These are phyloP conservation scores for Aureobasidium sp. DNA, from an alignment of 2,329 filamentous ascomycete genomes.

Conservation along the genomic window DNA sequence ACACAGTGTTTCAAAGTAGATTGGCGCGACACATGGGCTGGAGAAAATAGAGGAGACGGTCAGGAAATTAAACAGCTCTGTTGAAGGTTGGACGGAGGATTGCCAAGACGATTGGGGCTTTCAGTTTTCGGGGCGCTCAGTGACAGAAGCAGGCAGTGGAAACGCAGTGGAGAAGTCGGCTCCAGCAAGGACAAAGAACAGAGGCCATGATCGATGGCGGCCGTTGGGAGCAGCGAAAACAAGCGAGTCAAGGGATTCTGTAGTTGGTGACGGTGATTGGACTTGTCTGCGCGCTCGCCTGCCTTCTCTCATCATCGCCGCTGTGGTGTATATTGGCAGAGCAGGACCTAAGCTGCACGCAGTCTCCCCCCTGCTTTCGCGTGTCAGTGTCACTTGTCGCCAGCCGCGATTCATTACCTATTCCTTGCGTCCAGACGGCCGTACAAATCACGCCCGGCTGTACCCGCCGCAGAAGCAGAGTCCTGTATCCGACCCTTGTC, in stretches of 20 bases:
- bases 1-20: constrained; percentile 7
- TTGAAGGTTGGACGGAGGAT: constrained; percentile 5
- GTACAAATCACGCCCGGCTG: constrained; percentile 11
- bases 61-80: constrained; percentile 7
- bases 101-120: constrained; percentile 11
- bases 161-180: neutral
- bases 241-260: constrained; percentile 2
- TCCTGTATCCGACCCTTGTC: neutral
- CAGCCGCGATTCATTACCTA: constrained; percentile 5
- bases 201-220: neutral
- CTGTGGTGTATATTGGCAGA: constrained; percentile 6
- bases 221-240: constrained; percentile 7
- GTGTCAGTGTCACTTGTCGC: constrained; percentile 12
- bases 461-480: neutral
- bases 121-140: neutral
- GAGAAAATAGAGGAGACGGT: neutral
- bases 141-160: neutral
- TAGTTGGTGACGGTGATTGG: neutral
- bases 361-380: constrained; percentile 8
- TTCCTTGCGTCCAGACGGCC: constrained; percentile 10
- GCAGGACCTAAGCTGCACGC: constrained; percentile 2
- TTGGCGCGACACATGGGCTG: constrained; percentile 10
- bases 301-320: neutral
- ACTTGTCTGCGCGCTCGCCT: neutral
- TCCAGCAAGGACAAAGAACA: constrained; percentile 7